A percentile compares a stretch with the other conserved stretches of the same genome.
These are phyloP conservation scores for Aurifilum marmelostoma DNA, from an alignment of 2,329 filamentous ascomycete genomes.

Conservation along the genomic window DNA sequence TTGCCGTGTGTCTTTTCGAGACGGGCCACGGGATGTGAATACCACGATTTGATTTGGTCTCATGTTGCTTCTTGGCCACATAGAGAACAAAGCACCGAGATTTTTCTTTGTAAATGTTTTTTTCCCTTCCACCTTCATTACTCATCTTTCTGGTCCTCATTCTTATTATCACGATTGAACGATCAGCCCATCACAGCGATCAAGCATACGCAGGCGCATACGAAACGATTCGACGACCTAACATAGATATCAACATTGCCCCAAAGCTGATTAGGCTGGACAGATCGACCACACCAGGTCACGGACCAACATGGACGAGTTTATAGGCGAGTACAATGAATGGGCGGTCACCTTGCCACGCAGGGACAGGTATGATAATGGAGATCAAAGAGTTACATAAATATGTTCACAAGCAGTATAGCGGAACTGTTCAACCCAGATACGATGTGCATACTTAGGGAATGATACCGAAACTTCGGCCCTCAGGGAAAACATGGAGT, in stretches of 20 bases:
- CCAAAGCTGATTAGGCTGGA: too few relatives aligned
- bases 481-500: too few relatives aligned
- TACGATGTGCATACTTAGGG: too few relatives aligned
- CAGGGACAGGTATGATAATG: too few relatives aligned
- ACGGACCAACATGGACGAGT: conserved; percentile 1
- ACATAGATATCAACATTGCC: not conserved
- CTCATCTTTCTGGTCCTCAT: not conserved
- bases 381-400: not conserved
- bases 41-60: too few relatives aligned
- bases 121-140: too few relatives aligned
- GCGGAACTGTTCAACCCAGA: not conserved
- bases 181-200: not conserved
- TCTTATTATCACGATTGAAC: not conserved
- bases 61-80: too few relatives aligned
- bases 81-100: too few relatives aligned
- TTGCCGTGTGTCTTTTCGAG: too few relatives aligned
- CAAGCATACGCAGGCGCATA: not conserved
- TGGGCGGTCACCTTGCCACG: not conserved
- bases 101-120: too few relatives aligned
- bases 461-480: too few relatives aligned
- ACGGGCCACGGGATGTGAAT: too few relatives aligned
- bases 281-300: not conserved
- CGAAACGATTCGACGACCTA: not conserved
- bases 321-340: not conserved
- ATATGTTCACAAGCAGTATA: not conserved